These are phyloP conservation scores for Forsythia viridissima DNA, from an alignment of 257 asterid genomes.

Conservation along the genomic window DNA sequence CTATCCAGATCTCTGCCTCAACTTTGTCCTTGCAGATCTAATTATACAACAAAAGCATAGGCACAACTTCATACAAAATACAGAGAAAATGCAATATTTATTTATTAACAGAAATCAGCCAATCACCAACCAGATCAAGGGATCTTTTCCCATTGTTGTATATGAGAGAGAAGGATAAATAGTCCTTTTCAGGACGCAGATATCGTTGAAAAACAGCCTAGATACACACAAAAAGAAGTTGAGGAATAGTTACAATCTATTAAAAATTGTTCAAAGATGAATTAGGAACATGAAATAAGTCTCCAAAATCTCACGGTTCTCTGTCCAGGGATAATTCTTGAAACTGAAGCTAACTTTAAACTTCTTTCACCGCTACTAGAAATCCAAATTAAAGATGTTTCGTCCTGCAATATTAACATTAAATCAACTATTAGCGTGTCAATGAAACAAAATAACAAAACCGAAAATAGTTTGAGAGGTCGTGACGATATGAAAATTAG, in stretches of 20 bases:
- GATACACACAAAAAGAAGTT: conserved; percentile 11
- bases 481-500: not conserved
- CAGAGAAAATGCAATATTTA: conserved; percentile 1
- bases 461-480: conserved; percentile 6
- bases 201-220: conserved; percentile 95
- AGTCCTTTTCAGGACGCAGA: conserved; percentile 87
- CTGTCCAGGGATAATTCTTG: conserved; percentile 90
- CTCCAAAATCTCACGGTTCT: conserved; percentile 69
- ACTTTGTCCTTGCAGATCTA: conserved; percentile 93
- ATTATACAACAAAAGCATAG: conserved; percentile 11
- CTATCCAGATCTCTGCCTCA: conserved; percentile 95
- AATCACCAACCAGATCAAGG: conserved; percentile 83
- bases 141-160: conserved; percentile 91
- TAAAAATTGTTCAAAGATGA: conserved; percentile 1
- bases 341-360: conserved; percentile 76
- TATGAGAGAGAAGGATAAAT: conserved; percentile 87
- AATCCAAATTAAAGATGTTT: conserved; percentile 77
- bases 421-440: conserved; percentile 24
- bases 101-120: not conserved
- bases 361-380: conserved; percentile 78
- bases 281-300: conserved; percentile 19
- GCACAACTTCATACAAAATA: conserved; percentile 18
- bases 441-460: conserved; percentile 2
- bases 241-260: conserved; percentile 12
- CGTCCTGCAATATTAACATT: conserved; percentile 53